phyloP scores from a whole-genome alignment of 352 stramenopile species.

The Phytophthora pinifolia region DNA sequence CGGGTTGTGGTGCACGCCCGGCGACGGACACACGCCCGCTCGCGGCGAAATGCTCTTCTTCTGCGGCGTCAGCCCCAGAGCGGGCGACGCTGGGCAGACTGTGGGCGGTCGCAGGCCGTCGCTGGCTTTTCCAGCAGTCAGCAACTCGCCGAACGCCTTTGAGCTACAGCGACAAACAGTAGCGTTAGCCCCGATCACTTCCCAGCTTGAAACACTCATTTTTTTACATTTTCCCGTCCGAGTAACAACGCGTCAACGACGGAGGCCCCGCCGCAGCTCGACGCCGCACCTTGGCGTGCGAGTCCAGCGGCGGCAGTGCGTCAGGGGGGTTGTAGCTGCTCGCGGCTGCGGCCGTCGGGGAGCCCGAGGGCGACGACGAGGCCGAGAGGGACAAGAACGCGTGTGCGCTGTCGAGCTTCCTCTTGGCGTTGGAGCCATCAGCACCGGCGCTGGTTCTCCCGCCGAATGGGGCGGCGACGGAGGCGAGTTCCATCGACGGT shows the following conservation, averaged over 20 bases:
- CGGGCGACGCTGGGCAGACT: slow-evolving; percentile 32
- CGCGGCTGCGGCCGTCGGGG: slow-evolving; percentile 14
- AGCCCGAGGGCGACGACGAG: slow-evolving; percentile 20
- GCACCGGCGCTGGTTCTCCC: slow-evolving; percentile 16
- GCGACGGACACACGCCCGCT: slow-evolving; percentile 20
- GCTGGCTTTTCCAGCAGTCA: slow-evolving; percentile 29
- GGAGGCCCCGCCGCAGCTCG: slow-evolving; percentile 34
- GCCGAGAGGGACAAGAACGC: slow-evolving; percentile 20
- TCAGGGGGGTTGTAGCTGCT: slow-evolving; percentile 32
- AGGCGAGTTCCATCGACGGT: slow-evolving; percentile 41
- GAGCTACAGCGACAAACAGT: slow-evolving; percentile 27
- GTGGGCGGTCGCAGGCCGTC: slow-evolving; percentile 15
- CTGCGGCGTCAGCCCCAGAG: slow-evolving; percentile 19
- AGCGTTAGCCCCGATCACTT: slow-evolving; percentile 4
- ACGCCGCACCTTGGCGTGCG: slow-evolving; percentile 54
- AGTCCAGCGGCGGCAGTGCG: slow-evolving; percentile 36
- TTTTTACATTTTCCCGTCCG: slow-evolving; percentile 82
- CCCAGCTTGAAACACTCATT: too few relatives aligned
- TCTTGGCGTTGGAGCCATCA: slow-evolving; percentile 58
- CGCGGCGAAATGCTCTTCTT: slow-evolving; percentile 43
- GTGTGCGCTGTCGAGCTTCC: slow-evolving; percentile 56
- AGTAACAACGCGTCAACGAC: slow-evolving; percentile 60
- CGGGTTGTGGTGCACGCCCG: slow-evolving; percentile 25
- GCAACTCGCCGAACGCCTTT: slow-evolving; percentile 35
- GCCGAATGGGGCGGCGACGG: slow-evolving; percentile 14